Percentiles rank a stretch among this genome's conserved stretches.
Evolutionary conservation across 1,284 basidiomycete species (phyloP).

Genomic region (Moesziomyces aphidis): DNA sequence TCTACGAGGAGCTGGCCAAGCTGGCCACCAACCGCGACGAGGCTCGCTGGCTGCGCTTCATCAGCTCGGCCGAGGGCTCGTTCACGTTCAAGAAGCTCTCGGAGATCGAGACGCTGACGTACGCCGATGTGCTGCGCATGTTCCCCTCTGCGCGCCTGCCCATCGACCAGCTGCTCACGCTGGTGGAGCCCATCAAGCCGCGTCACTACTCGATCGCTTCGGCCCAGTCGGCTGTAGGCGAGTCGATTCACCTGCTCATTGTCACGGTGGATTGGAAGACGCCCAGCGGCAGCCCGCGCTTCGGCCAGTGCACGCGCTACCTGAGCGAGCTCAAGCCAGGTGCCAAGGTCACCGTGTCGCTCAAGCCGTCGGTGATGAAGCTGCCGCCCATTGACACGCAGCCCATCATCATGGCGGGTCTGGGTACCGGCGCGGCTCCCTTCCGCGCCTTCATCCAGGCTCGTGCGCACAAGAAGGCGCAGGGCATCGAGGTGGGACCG

Average conservation of each 20-base stretch:
- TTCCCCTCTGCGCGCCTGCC: conserved; percentile 83
- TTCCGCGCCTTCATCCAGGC: conserved; percentile 99
- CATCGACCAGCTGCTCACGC: conserved; percentile 83
- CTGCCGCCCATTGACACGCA: conserved; percentile 85
- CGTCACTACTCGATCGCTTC: conserved; percentile 98
- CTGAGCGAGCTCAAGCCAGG: conserved; percentile 84
- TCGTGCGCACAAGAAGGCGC: conserved; percentile 82
- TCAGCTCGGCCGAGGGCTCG: conserved; percentile 89
- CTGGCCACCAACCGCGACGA: conserved; percentile 81
- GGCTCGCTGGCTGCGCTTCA: conserved; percentile 86
- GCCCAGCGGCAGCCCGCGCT: conserved; percentile 81
- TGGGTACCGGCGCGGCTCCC: conserved; percentile 96
- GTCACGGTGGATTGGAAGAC: conserved; percentile 96
- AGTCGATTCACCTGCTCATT: conserved; percentile 91
- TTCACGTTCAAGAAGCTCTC: conserved; percentile 93
- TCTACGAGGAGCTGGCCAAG: conserved; percentile 87
- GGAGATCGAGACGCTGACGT: conserved; percentile 94
- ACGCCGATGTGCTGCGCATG: conserved; percentile 84
- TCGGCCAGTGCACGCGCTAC: conserved; percentile 96
- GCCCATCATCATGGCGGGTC: conserved; percentile 97
- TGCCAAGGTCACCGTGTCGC: conserved; percentile 94
- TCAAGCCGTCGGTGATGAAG: conserved; percentile 99
- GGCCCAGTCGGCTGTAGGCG: conserved; percentile 91
- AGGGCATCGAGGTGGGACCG: conserved; percentile 85
- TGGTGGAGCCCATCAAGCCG: conserved; percentile 83